A percentile compares a stretch with the other conserved stretches of the same genome.
phyloP scores from a whole-genome alignment of 1,284 basidiomycete species.

The Cerrena zonata region DNA sequence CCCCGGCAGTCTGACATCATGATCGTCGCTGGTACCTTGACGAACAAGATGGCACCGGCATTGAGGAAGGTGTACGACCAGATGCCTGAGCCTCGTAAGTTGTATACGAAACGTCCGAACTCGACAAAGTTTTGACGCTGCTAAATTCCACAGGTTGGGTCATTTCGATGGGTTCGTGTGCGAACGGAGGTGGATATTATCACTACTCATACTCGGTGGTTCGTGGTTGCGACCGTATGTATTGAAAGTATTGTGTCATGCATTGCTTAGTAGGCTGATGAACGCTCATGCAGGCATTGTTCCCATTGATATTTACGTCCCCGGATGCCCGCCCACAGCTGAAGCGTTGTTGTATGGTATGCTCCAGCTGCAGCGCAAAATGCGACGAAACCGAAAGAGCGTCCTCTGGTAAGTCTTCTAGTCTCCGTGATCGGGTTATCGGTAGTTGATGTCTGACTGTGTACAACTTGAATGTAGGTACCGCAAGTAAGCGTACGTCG shows the following conservation, averaged over 20 bases:
- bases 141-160: constrained; percentile 80
- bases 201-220: constrained; percentile 99
- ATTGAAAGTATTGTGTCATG: constrained; percentile 6
- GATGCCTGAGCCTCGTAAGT: constrained; percentile 86
- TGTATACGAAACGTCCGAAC: constrained; percentile 6
- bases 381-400: constrained; percentile 84
- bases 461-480: constrained; percentile 34
- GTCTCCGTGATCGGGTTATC: constrained; percentile 10
- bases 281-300: constrained; percentile 65
- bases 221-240: constrained; percentile 93
- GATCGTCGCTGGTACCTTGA: constrained; percentile 98
- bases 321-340: constrained; percentile 89
- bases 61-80: constrained; percentile 93
- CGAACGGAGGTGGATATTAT: constrained; percentile 98
- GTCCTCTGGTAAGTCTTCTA: constrained; percentile 74
- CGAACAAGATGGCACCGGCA: constrained; percentile 99
- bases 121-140: constrained; percentile 10
- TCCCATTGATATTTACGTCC: constrained; percentile 95
- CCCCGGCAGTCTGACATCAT: constrained; percentile 98
- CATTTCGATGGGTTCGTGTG: constrained; percentile 98
- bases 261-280: neutral
- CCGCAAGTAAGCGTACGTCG: constrained; percentile 53
- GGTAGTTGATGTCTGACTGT: neutral
- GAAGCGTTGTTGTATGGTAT: constrained; percentile 92
- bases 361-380: constrained; percentile 96